These are phyloP conservation scores for Keithomyces neogunnii DNA, from an alignment of 2,329 filamentous ascomycete species.

Conservation along the genomic window DNA sequence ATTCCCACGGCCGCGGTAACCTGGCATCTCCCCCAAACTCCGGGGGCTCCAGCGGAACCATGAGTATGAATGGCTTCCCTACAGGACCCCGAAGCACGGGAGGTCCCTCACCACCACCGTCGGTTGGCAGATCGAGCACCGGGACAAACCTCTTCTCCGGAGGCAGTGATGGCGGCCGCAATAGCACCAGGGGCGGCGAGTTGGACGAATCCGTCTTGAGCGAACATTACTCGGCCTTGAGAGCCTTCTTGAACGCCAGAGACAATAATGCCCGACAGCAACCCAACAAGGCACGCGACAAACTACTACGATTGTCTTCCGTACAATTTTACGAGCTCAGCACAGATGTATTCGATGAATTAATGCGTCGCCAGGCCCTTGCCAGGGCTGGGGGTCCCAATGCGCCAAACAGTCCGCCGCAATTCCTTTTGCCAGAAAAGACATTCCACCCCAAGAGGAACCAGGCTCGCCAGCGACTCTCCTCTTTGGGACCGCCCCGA, in stretches of 20 bases:
- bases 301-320: conserved; percentile 78
- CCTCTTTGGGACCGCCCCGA: conserved; percentile 74
- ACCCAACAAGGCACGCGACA: conserved; percentile 87
- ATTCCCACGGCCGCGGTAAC: conserved; percentile 46
- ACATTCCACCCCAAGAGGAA: conserved; percentile 96
- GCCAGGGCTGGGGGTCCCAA: conserved; percentile 42
- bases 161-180: conserved; percentile 57
- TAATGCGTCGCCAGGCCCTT: conserved; percentile 73
- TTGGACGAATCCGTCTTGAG: conserved; percentile 54
- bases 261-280: conserved; percentile 68
- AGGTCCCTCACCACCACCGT: conserved; percentile 78
- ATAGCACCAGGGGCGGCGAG: conserved; percentile 48
- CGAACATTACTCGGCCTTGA: conserved; percentile 76
- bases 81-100: conserved; percentile 47
- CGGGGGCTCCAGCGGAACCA: conserved; percentile 46
- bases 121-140: conserved; percentile 76
- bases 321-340: conserved; percentile 97
- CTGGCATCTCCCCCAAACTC: conserved; percentile 64
- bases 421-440: conserved; percentile 73
- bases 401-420: conserved; percentile 48
- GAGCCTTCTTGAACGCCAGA: conserved; percentile 65
- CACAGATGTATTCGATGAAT: conserved; percentile 94
- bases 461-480: conserved; percentile 91
- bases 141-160: conserved; percentile 62
- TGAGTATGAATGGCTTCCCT: conserved; percentile 54